These are phyloP conservation scores for Dendrobium huoshanense DNA, from an alignment of 106 monocot species.

Conservation along the genomic window DNA sequence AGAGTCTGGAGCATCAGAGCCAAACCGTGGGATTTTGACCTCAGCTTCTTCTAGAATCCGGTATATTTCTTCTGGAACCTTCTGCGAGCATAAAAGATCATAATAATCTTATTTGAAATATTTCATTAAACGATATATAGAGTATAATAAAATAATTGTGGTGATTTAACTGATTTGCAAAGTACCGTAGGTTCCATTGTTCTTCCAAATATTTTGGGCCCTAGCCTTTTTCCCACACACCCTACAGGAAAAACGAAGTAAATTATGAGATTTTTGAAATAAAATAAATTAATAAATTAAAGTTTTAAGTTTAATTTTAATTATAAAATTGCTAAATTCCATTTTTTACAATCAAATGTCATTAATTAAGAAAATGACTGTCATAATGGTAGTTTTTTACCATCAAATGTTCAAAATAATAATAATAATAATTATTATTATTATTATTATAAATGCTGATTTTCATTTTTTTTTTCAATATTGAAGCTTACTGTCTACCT, in stretches of 20 bases:
- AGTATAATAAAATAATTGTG: background rate
- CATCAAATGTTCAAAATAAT: too few species aligned
- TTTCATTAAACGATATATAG: too few species aligned
- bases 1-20: constrained; percentile 36
- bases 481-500: too few species aligned
- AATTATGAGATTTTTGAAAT: too few species aligned
- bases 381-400: too few species aligned
- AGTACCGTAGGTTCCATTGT: constrained; percentile 28
- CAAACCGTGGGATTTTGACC: background rate
- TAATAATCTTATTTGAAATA: background rate
- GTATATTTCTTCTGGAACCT: constrained; percentile 56
- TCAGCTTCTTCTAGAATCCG: constrained; percentile 26
- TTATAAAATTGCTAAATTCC: too few species aligned
- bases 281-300: too few species aligned
- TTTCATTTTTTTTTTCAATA: too few species aligned
- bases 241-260: constrained; percentile 18
- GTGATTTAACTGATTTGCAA: background rate
- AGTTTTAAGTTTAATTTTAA: too few species aligned
- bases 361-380: background rate
- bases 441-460: too few species aligned
- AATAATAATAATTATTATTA: constrained; percentile 1
- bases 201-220: constrained; percentile 40
- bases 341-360: background rate
- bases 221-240: constrained; percentile 44
- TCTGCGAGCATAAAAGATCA: background rate